Evolutionary conservation across 371 early-diverging fungal species (phyloP).

Genomic region (Dinochytrium kinnereticum): DNA sequence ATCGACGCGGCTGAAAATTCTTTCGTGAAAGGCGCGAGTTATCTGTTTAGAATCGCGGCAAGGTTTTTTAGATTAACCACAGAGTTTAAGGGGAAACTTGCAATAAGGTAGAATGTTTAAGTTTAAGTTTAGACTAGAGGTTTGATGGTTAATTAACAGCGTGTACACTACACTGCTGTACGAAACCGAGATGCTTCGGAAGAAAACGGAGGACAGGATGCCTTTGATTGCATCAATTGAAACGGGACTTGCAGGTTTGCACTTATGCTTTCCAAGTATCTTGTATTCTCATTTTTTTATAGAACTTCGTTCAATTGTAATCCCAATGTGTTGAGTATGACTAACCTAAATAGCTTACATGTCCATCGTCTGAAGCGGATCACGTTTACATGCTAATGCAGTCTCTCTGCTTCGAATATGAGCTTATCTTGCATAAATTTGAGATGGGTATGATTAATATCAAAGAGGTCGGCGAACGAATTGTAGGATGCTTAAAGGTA

Average conservation of each 20-base stretch:
- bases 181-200: not conserved
- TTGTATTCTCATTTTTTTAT: not conserved
- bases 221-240: not conserved
- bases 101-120: not conserved
- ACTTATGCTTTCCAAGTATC: not conserved
- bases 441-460: not conserved
- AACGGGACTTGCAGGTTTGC: not conserved
- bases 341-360: not conserved
- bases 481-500: not conserved
- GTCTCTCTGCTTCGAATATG: conserved; percentile 27
- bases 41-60: not conserved
- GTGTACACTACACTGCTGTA: not conserved
- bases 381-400: conserved; percentile 21
- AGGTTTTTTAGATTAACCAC: not conserved
- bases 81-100: not conserved
- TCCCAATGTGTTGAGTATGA: not conserved
- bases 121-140: not conserved
- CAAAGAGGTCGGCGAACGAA: not conserved
- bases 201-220: not conserved
- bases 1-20: not conserved
- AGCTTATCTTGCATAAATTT: conserved; percentile 28
- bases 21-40: not conserved
- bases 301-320: not conserved
- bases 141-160: no score
- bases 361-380: not conserved